A percentile compares a stretch with the other conserved stretches of the same genome.
Conservation (phyloP, 257 asterid species). For the Handroanthus guayacan region DNA sequence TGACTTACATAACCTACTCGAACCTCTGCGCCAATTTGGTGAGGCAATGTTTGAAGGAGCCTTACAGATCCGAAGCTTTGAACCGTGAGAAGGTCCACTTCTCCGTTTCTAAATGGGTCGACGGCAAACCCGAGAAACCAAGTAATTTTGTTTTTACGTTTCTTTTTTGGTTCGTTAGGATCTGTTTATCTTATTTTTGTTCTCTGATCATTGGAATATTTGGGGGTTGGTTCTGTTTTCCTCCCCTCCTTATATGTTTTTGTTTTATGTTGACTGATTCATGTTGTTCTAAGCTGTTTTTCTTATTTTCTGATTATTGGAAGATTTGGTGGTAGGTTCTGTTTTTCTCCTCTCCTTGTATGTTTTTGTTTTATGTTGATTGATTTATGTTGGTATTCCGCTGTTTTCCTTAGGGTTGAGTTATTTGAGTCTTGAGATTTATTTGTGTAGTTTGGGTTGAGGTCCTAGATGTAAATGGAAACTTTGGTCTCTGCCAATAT, state of each 20-base stretch:
- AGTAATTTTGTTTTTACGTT: slow-evolving; percentile 39
- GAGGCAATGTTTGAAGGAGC: slow-evolving; percentile 91
- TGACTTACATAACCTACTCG: slow-evolving; percentile 90
- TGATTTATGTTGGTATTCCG: slow-evolving; percentile 17
- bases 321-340: neutral
- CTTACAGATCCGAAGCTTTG: slow-evolving; percentile 72
- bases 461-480: slow-evolving; percentile 13
- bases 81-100: slow-evolving; percentile 91
- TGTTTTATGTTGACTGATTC: neutral
- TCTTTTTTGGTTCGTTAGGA: neutral
- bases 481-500: slow-evolving; percentile 2
- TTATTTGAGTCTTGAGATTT: slow-evolving; percentile 22
- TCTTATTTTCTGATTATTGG: neutral
- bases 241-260: neutral
- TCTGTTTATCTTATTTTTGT: slow-evolving; percentile 19
- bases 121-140: slow-evolving; percentile 80
- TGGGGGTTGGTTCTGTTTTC: neutral
- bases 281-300: neutral
- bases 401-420: slow-evolving; percentile 10
- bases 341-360: too few species aligned
- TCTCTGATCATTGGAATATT: slow-evolving; percentile 5
- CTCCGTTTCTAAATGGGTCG: slow-evolving; percentile 73
- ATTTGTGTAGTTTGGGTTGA: neutral
- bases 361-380: neutral
- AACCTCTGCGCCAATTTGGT: slow-evolving; percentile 85